phyloP scores from a whole-genome alignment of 345 rosid genomes.

The Populus alba region DNA sequence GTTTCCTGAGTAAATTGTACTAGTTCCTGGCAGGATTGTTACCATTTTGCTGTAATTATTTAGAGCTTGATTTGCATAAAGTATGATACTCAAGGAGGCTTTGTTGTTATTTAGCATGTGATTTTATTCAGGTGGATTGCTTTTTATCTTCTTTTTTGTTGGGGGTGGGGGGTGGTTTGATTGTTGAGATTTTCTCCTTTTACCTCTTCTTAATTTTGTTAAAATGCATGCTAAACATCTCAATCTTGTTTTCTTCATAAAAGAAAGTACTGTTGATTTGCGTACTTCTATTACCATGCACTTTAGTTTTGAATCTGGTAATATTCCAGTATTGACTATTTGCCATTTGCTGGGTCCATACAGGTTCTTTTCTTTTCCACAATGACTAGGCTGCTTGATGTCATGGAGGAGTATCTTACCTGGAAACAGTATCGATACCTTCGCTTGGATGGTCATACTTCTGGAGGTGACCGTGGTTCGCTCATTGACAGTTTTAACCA shows the following conservation, averaged over 20 bases:
- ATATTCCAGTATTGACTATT: not conserved
- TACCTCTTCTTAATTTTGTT: not conserved
- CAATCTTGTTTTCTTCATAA: not conserved
- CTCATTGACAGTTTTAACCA: slow-evolving; percentile 73
- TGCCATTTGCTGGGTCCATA: slow-evolving; percentile 19
- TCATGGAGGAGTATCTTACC: slow-evolving; percentile 87
- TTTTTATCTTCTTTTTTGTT: too few species aligned
- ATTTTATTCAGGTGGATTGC: too few species aligned
- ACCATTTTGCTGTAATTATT: not conserved
- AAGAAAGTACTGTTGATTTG: not conserved
- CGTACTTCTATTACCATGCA: not conserved
- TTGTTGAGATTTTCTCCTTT: not conserved
- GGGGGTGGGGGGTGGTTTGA: too few species aligned
- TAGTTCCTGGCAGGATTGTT: not conserved
- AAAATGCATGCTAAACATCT: not conserved
- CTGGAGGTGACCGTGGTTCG: slow-evolving; percentile 85
- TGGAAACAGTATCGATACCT: slow-evolving; percentile 74
- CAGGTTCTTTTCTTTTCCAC: slow-evolving; percentile 97
- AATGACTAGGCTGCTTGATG: slow-evolving; percentile 94
- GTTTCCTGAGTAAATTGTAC: slow-evolving; percentile 1
- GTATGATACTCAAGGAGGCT: too few species aligned
- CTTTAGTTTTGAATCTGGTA: not conserved
- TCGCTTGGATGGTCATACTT: slow-evolving; percentile 90
- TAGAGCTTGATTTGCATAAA: too few species aligned
- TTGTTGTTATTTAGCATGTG: too few species aligned